phyloP scores from a whole-genome alignment of 208 protist genomes.

The Trypanosoma scelopori region DNA sequence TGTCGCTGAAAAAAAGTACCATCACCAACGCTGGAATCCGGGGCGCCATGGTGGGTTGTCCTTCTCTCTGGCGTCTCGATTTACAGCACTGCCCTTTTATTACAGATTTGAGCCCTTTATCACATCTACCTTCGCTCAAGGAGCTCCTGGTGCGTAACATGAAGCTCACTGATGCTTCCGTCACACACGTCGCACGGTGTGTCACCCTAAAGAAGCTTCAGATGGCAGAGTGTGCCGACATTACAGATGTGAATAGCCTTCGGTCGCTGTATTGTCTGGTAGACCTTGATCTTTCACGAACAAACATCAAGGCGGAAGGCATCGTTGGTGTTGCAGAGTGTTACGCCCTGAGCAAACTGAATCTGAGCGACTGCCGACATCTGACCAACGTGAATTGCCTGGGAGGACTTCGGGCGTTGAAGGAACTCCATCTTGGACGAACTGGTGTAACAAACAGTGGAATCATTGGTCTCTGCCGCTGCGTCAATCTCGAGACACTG shows the following conservation, averaged over 20 bases:
- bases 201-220: constrained; percentile 40
- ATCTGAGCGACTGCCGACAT: constrained; percentile 61
- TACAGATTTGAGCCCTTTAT: constrained; percentile 34
- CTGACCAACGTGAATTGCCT: constrained; percentile 67
- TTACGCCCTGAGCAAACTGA: constrained; percentile 42
- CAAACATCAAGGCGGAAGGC: constrained; percentile 54
- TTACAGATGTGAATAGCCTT: constrained; percentile 60
- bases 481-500: constrained; percentile 47
- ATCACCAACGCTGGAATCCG: constrained; percentile 16
- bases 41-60: constrained; percentile 9
- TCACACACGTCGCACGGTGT: constrained; percentile 41
- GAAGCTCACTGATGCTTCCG: constrained; percentile 42
- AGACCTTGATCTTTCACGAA: constrained; percentile 56
- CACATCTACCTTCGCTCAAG: constrained; percentile 21
- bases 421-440: constrained; percentile 56
- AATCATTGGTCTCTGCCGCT: constrained; percentile 44
- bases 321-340: constrained; percentile 52
- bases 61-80: constrained; percentile 37
- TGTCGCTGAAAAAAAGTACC: constrained; percentile 23
- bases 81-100: constrained; percentile 50
- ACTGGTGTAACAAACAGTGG: constrained; percentile 53
- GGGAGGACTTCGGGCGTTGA: constrained; percentile 35
- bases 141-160: constrained; percentile 54
- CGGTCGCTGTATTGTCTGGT: constrained; percentile 32
- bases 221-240: constrained; percentile 45